A percentile compares a stretch with the other conserved stretches of the same genome.
Evolutionary conservation across 1,139 yeast genomes (phyloP).

Genomic region (Neolecta irregularis): DNA sequence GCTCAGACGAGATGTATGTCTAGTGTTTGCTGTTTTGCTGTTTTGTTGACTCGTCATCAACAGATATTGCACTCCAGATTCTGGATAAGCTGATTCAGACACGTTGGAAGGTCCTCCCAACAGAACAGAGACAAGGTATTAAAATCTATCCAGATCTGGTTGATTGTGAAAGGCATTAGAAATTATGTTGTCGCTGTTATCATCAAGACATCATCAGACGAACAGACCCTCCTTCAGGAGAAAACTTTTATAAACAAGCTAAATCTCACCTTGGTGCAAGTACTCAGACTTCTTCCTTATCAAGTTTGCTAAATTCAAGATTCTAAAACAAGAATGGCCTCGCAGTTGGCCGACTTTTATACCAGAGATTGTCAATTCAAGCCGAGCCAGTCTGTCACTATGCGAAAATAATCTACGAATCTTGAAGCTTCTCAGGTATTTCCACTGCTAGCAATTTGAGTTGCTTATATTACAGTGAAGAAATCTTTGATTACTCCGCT

Average conservation of each 20-base stretch:
- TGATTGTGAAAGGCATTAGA: constrained; percentile 45
- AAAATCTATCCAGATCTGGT: not conserved
- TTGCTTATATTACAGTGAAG: constrained; percentile 45
- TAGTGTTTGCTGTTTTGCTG: not conserved
- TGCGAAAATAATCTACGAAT: constrained; percentile 97
- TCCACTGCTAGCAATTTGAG: not conserved
- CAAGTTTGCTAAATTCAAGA: constrained; percentile 29
- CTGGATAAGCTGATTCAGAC: constrained; percentile 79
- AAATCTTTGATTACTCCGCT: constrained; percentile 83
- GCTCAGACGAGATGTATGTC: constrained; percentile 62
- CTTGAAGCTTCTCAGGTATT: constrained; percentile 42
- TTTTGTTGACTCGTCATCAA: not conserved
- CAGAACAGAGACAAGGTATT: constrained; percentile 42
- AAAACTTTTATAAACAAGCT: constrained; percentile 81
- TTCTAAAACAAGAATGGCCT: constrained; percentile 97
- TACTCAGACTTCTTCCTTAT: not conserved
- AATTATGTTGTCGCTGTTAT: constrained; percentile 90
- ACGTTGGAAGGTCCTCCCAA: constrained; percentile 86
- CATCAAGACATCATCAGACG: constrained; percentile 77
- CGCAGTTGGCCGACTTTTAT: constrained; percentile 95
- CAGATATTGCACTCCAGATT: constrained; percentile 63
- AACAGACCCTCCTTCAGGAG: constrained; percentile 54
- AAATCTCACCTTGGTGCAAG: constrained; percentile 66
- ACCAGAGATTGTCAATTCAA: constrained; percentile 78
- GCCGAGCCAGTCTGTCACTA: constrained; percentile 74